Percentiles rank a stretch among this genome's conserved stretches.
Evolutionary conservation across 495 filamentous ascomycete species (phyloP).

Genomic region (Astrothelium macrocarpum): DNA sequence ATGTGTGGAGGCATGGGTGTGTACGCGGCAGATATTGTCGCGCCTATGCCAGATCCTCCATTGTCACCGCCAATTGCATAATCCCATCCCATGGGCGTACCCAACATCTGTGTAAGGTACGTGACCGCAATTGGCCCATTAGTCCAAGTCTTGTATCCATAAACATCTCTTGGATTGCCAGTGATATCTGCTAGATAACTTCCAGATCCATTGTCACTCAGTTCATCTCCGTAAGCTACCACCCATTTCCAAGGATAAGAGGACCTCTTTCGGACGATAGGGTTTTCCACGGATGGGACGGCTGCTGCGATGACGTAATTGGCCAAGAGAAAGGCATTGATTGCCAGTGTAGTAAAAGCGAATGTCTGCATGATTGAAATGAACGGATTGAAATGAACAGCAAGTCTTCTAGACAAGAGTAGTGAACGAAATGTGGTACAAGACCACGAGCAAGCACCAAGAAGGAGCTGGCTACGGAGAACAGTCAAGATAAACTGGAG

Average conservation of each 20-base stretch:
- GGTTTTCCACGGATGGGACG: background rate
- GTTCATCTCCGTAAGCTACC: constrained; percentile 27
- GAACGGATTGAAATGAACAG: background rate
- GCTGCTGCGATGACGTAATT: background rate
- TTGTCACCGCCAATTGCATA: constrained; percentile 21
- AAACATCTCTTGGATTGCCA: constrained; percentile 21
- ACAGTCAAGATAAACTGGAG: background rate
- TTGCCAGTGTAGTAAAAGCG: background rate
- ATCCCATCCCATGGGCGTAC: constrained; percentile 13
- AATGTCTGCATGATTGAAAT: background rate
- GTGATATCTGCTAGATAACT: constrained; percentile 23
- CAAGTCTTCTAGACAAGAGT: background rate
- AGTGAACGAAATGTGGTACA: background rate
- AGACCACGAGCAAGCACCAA: background rate
- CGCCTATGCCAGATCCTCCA: constrained; percentile 15
- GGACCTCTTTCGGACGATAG: background rate
- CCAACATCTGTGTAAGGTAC: constrained; percentile 18
- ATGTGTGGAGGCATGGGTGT: constrained; percentile 12
- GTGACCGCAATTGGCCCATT: constrained; percentile 25
- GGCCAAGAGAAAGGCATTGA: background rate
- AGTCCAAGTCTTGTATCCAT: constrained; percentile 27
- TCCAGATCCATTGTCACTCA: constrained; percentile 26
- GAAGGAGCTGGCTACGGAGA: no score
- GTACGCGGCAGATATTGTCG: constrained; percentile 19
- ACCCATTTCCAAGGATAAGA: constrained; percentile 19